Evolutionary conservation across 1,284 basidiomycete genomes (phyloP).

Genomic region (Sanghuangporus sanghuang): DNA sequence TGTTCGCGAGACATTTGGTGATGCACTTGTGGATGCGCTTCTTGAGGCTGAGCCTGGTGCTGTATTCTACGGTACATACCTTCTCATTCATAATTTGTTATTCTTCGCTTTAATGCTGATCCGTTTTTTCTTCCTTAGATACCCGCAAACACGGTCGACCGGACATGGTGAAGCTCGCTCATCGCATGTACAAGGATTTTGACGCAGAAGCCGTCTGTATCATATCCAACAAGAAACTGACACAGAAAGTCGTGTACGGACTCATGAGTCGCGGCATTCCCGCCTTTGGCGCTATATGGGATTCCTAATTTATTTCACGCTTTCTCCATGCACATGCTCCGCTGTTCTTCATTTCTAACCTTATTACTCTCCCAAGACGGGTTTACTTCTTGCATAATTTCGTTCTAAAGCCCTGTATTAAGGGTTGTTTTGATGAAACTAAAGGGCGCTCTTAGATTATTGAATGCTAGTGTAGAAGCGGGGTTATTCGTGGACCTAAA

Average conservation of each 20-base stretch:
- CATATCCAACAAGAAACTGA: conserved; percentile 34
- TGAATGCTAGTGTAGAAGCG: not conserved
- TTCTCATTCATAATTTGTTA: not conserved
- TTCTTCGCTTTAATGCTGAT: not conserved
- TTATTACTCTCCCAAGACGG: too few relatives aligned
- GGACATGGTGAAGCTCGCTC: conserved; percentile 26
- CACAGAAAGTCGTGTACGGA: conserved; percentile 33
- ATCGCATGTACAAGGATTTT: conserved; percentile 21
- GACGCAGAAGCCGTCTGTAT: conserved; percentile 35
- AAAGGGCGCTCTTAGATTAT: not conserved
- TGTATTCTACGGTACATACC: conserved; percentile 23
- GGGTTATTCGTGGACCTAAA: not conserved
- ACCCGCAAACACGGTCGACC: conserved; percentile 32
- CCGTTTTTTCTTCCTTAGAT: conserved; percentile 11
- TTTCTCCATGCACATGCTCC: not conserved
- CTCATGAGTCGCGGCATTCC: conserved; percentile 35
- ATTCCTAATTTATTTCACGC: conserved; percentile 25
- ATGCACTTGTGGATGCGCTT: conserved; percentile 30
- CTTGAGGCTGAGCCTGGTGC: conserved; percentile 32
- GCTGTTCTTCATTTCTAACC: not conserved
- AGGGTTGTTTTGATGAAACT: not conserved
- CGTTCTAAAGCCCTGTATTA: not conserved
- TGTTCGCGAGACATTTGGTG: conserved; percentile 31
- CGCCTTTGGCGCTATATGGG: conserved; percentile 37
- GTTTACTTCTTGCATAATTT: too few relatives aligned